A percentile compares a stretch with the other conserved stretches of the same genome.
These are phyloP conservation scores for Pseudogymnoascus sp. DNA, from an alignment of 2,329 filamentous ascomycete genomes.

Conservation along the genomic window DNA sequence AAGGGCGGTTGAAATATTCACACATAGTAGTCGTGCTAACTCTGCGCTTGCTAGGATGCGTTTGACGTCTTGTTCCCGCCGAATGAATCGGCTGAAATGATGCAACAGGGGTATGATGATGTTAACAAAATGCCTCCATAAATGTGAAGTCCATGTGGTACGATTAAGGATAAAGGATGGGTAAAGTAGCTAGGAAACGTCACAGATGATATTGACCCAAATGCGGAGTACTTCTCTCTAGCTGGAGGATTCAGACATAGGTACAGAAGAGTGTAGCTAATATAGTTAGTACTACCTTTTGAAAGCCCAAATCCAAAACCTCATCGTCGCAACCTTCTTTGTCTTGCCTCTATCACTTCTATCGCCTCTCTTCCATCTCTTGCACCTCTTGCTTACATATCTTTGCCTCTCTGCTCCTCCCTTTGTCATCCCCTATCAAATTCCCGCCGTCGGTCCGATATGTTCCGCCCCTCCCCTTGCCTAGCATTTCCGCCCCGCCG, in stretches of 20 bases:
- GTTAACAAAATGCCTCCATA: not conserved
- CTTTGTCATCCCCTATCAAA: not conserved
- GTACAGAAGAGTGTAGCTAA: not conserved
- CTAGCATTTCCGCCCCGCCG: constrained; percentile 6
- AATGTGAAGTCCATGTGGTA: not conserved
- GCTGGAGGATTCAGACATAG: not conserved
- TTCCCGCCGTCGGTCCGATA: not conserved
- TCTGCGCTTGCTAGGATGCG: constrained; percentile 19
- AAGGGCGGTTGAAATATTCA: not conserved
- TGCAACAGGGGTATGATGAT: not conserved
- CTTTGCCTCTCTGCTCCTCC: not conserved
- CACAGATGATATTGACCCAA: not conserved
- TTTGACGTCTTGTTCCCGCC: constrained; percentile 29
- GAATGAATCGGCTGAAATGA: constrained; percentile 15
- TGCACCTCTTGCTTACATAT: too few relatives aligned
- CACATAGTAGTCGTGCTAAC: not conserved
- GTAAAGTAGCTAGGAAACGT: not conserved
- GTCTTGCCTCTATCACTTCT: not conserved
- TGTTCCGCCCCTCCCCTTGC: not conserved
- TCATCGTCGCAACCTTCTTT: not conserved
- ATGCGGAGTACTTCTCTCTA: not conserved
- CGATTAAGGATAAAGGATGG: not conserved
- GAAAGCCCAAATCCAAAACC: not conserved
- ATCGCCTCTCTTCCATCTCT: not conserved
- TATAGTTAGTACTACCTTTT: not conserved